phyloP scores from a whole-genome alignment of 192 early-diverging fungal species.

The Mortierella antarctica region DNA sequence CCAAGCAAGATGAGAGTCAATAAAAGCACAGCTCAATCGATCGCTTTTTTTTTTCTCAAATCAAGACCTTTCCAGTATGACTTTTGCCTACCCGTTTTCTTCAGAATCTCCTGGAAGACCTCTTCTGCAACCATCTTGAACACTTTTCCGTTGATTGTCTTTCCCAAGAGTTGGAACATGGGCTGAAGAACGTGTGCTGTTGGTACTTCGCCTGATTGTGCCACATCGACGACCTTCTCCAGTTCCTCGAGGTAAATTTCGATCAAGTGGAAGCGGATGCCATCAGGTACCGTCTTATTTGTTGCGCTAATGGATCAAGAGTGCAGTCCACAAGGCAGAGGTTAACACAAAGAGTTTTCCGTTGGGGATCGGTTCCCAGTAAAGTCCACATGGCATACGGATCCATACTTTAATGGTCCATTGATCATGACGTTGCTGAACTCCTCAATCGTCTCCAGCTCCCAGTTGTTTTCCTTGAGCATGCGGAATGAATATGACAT shows the following conservation, averaged over 20 bases:
- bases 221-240: conserved; percentile 65
- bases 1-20: background rate
- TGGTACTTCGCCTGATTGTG: conserved; percentile 55
- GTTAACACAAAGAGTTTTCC: background rate
- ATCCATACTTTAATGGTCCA: conserved; percentile 73
- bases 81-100: conserved; percentile 39
- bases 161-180: conserved; percentile 61
- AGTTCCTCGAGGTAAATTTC: conserved; percentile 82
- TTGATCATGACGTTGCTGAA: conserved; percentile 64
- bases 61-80: background rate
- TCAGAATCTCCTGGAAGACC: conserved; percentile 56
- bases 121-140: conserved; percentile 60
- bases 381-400: background rate
- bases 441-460: conserved; percentile 58
- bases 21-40: background rate
- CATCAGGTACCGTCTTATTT: conserved; percentile 70
- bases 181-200: conserved; percentile 62
- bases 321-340: background rate
- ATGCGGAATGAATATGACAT: conserved; percentile 70
- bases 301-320: conserved; percentile 59
- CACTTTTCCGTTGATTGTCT: conserved; percentile 60
- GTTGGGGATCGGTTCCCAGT: background rate
- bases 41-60: too few relatives aligned
- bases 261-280: conserved; percentile 75
- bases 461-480: conserved; percentile 71